Percentiles rank a stretch among this genome's conserved stretches.
Conservation (phyloP, 257 asterid species). For the Hygrophila difformis region DNA sequence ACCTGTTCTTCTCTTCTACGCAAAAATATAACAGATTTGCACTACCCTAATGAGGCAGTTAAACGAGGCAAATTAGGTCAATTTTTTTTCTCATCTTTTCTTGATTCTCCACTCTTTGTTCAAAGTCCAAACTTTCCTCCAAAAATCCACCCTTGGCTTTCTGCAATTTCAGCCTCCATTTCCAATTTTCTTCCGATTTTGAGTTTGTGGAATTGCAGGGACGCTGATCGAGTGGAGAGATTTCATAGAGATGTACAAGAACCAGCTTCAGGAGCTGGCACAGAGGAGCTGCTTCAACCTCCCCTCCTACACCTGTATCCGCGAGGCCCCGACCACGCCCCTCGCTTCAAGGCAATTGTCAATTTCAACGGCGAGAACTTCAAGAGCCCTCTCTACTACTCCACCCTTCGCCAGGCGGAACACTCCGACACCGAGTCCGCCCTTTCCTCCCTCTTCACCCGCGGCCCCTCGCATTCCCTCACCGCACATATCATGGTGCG, state of each 20-base stretch:
- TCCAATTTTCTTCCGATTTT: too few species aligned
- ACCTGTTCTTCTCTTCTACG: too few species aligned
- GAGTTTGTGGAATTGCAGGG: not conserved
- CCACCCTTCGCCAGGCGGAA: conserved; percentile 78
- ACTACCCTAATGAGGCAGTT: too few species aligned
- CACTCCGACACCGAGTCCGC: conserved; percentile 87
- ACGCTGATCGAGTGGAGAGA: not conserved
- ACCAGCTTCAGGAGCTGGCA: conserved; percentile 93
- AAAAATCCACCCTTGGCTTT: too few species aligned
- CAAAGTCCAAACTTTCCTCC: too few species aligned
- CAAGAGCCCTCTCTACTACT: conserved; percentile 49
- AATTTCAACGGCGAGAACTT: conserved; percentile 67
- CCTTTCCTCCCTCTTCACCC: conserved; percentile 46
- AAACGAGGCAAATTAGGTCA: too few species aligned
- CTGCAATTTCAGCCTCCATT: too few species aligned
- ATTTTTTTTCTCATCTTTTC: too few species aligned
- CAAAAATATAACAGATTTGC: too few species aligned
- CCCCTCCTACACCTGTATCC: conserved; percentile 59
- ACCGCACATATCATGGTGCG: conserved; percentile 64
- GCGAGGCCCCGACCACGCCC: conserved; percentile 97
- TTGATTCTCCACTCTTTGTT: too few species aligned
- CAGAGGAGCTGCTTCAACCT: conserved; percentile 87
- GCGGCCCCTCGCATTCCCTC: conserved; percentile 58
- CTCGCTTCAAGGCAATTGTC: conserved; percentile 69
- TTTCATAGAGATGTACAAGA: conserved; percentile 48